These are phyloP conservation scores for Boletus reticuloceps DNA, from an alignment of 768 basidiomycete species.

Conservation along the genomic window DNA sequence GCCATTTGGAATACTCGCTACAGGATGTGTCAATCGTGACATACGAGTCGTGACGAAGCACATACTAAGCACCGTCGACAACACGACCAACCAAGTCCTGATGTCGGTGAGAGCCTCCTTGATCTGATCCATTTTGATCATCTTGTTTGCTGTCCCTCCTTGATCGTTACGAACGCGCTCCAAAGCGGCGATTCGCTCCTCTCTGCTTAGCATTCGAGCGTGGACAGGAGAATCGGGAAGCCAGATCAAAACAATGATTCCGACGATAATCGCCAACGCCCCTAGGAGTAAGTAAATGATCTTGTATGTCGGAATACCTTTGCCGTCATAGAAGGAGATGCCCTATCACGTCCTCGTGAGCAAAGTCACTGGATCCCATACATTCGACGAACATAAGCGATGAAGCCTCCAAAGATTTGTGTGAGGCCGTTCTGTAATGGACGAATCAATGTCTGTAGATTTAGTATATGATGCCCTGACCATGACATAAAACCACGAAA, in stretches of 20 bases:
- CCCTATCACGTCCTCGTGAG: constrained; percentile 36
- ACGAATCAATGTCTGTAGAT: background rate
- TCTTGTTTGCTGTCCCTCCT: constrained; percentile 61
- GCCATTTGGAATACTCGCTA: constrained; percentile 67
- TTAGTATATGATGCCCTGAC: constrained; percentile 27
- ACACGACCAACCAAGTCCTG: constrained; percentile 60
- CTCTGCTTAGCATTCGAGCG: constrained; percentile 51
- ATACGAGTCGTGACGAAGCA: background rate
- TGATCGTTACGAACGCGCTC: constrained; percentile 68
- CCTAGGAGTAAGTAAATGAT: constrained; percentile 62
- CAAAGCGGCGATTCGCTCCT: constrained; percentile 60
- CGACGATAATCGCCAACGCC: constrained; percentile 57
- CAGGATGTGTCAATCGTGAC: background rate
- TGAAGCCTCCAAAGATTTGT: constrained; percentile 58
- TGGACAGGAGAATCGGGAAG: constrained; percentile 66
- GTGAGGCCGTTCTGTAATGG: constrained; percentile 56
- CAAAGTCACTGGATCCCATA: background rate
- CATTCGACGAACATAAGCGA: constrained; percentile 48
- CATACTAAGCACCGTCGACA: constrained; percentile 58
- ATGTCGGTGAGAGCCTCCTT: constrained; percentile 55
- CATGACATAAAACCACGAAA: constrained; percentile 69
- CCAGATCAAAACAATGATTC: constrained; percentile 53
- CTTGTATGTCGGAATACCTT: constrained; percentile 51
- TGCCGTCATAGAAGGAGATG: constrained; percentile 52
- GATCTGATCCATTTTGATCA: constrained; percentile 56